Evolutionary conservation across 768 basidiomycete species (phyloP).

Genomic region (Lactifluus volemus): DNA sequence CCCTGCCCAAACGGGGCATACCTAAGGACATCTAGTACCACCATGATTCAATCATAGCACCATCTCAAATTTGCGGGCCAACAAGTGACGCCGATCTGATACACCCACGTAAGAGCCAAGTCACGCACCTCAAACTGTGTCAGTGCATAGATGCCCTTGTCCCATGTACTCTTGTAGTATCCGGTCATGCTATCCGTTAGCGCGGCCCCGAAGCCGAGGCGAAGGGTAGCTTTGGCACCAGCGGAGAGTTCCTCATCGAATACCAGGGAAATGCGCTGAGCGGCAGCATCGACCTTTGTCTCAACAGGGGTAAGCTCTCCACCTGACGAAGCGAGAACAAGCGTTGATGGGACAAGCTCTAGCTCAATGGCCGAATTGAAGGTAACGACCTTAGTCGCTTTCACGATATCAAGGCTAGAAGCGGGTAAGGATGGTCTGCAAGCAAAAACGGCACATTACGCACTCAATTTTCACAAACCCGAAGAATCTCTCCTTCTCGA

Average conservation of each 20-base stretch:
- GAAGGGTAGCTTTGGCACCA: constrained; percentile 62
- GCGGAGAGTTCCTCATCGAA: constrained; percentile 54
- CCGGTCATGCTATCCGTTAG: constrained; percentile 72
- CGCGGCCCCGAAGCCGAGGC: constrained; percentile 55
- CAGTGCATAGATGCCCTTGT: constrained; percentile 60
- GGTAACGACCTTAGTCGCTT: constrained; percentile 50
- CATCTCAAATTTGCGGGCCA: neutral
- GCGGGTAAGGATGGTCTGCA: neutral
- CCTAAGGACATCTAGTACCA: no score
- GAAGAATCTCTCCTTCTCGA: constrained; percentile 63
- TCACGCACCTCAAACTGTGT: constrained; percentile 77
- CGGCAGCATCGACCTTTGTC: constrained; percentile 43
- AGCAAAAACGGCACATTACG: constrained; percentile 21
- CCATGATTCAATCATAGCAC: neutral
- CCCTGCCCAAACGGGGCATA: no score
- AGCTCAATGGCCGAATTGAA: constrained; percentile 56
- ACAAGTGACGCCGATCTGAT: neutral
- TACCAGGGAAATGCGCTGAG: constrained; percentile 58
- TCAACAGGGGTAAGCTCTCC: constrained; percentile 36
- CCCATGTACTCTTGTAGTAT: constrained; percentile 70
- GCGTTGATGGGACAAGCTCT: constrained; percentile 44
- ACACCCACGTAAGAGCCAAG: neutral
- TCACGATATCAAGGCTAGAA: constrained; percentile 51
- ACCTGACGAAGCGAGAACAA: constrained; percentile 45
- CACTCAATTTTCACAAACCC: constrained; percentile 71